Evolutionary conservation across 192 early-diverging fungal species (phyloP).

Genomic region (Globomyces pollinis-pini): DNA sequence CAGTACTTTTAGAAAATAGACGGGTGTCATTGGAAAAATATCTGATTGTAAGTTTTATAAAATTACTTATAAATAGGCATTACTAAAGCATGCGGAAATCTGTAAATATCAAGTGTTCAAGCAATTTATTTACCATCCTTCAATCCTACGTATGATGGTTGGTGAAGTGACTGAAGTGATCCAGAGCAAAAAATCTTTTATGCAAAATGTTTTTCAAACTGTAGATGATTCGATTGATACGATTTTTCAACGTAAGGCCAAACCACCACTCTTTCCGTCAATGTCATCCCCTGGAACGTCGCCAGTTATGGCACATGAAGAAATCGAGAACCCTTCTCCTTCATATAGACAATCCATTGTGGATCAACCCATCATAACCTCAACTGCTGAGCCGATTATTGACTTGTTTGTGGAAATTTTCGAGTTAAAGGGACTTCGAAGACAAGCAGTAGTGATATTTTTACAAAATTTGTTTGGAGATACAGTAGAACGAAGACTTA

Average conservation of each 20-base stretch:
- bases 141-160: slow-evolving; percentile 14
- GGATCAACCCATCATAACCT: no score
- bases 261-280: not conserved
- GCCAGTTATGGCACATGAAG: not conserved
- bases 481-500: slow-evolving; percentile 68
- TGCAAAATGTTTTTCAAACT: slow-evolving; percentile 62
- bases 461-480: slow-evolving; percentile 83
- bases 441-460: slow-evolving; percentile 77
- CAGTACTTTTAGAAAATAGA: slow-evolving; percentile 62
- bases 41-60: slow-evolving; percentile 26
- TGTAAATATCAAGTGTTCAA: slow-evolving; percentile 57
- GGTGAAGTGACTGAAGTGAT: not conserved
- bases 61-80: slow-evolving; percentile 8
- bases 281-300: slow-evolving; percentile 4
- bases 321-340: not conserved
- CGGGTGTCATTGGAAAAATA: slow-evolving; percentile 62
- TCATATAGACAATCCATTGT: no score
- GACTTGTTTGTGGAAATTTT: slow-evolving; percentile 88
- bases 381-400: slow-evolving; percentile 57
- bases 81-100: slow-evolving; percentile 61
- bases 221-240: slow-evolving; percentile 63
- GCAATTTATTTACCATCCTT: slow-evolving; percentile 57
- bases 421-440: slow-evolving; percentile 76
- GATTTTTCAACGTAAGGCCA: not conserved
- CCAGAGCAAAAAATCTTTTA: slow-evolving; percentile 21